Evolutionary conservation across 805 yeast species (phyloP), one percentile per base, ranked within the genome.

Genomic region (Teunomyces panamensis): DNA sequence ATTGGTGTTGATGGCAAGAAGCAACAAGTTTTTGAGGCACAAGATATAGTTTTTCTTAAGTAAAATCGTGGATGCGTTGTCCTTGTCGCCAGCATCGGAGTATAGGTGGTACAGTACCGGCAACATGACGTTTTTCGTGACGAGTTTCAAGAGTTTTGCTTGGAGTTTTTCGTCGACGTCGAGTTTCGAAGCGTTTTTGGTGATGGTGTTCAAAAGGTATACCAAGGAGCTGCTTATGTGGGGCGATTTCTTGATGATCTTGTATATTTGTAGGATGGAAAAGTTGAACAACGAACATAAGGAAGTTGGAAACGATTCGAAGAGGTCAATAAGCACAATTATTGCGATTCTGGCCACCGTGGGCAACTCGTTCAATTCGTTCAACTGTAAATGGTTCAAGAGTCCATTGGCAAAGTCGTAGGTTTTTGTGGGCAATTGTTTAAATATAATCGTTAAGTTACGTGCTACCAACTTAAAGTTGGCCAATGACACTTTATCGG

Each of bases 91-190:
- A 2, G 48, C 34, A 20, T 54, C 56, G 5, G 41, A 44, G n/a
- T 54, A 59, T 16, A 57, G 36, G 11, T 55, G 53, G 43, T 56
- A 58, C 3, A 60, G 46, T 3, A 66, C 53, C 6, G 59, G 48
- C 13, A 52, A 54, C 13, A 50, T 54, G 27, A 73, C 57, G 26
- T 59, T 56, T 42, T 71, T 73, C 33, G 58, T 52, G 7, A 63
- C 54, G 11, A 73, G 46, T 44, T 71, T 71, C 39, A 63, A 43
- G 48, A 71, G 55, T 49, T 71, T 73, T 7, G 64, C 59, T 48
- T 64, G 71, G 3, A 65, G 49, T 50, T 72, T 73, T 20, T 72
- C 77, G 51, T 73, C 75, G 8, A 72, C 52, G 46, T 73, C 77
- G 4, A 61, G 49, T 48, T 64, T 67, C 16, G 70, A 60, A 14